These are phyloP conservation scores for Fusarium sp. DNA, from an alignment of 2,329 filamentous ascomycete species.

Conservation along the genomic window DNA sequence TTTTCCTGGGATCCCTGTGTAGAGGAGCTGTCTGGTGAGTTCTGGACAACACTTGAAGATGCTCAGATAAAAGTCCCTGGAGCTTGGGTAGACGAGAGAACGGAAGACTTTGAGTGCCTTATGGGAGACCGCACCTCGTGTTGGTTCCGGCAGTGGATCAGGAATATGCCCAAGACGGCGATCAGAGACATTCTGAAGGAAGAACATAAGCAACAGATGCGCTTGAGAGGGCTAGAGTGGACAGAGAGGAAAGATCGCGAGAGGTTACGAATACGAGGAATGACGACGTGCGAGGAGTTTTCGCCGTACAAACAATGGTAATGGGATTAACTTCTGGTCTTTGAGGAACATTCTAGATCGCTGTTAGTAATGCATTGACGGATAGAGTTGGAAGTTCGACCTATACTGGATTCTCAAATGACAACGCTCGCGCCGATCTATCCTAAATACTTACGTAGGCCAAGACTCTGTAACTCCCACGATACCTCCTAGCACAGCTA, in stretches of 20 bases:
- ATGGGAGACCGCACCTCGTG: too few relatives aligned
- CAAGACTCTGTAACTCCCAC: background rate
- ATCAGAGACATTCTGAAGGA: too few relatives aligned
- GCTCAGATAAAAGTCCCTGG: accelerated
- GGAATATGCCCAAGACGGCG: too few relatives aligned
- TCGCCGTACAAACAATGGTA: background rate
- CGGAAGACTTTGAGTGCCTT: accelerated
- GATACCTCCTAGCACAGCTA: background rate
- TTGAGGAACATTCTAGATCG: background rate
- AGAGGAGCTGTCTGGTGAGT: background rate
- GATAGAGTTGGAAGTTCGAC: background rate
- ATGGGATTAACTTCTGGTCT: accelerated
- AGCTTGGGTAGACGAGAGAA: background rate
- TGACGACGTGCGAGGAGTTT: background rate
- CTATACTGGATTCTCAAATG: background rate
- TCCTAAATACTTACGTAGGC: background rate
- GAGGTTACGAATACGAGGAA: background rate
- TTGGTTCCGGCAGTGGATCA: too few relatives aligned
- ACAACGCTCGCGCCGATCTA: background rate
- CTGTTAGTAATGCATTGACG: accelerated
- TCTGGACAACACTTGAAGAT: background rate
- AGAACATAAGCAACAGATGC: too few relatives aligned
- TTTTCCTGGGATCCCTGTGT: background rate
- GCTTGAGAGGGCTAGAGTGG: background rate
- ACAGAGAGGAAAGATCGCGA: background rate